Percentiles rank a stretch among this genome's conserved stretches.
These are phyloP conservation scores for Blastocystis sp. DNA, from an alignment of 352 stramenopile genomes.

Conservation along the genomic window DNA sequence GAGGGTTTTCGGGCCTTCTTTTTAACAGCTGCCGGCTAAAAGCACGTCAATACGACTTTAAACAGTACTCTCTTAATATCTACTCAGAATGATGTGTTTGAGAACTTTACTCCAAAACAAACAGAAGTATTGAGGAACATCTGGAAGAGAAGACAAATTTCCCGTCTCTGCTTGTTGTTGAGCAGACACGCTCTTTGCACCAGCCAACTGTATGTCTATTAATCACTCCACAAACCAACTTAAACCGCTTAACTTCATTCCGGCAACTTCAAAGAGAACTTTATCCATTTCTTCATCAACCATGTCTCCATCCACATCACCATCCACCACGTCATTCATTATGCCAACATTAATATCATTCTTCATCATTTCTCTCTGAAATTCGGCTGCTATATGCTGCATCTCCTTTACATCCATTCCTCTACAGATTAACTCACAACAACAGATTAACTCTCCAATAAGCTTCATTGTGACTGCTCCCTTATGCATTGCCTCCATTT, in stretches of 20 bases:
- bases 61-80: conserved; percentile 17
- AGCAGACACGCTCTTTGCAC: not conserved
- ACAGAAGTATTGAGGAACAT: not conserved
- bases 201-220: not conserved
- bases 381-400: not conserved
- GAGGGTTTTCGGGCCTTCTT: conserved; percentile 7
- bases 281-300: conserved; percentile 67
- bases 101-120: not conserved
- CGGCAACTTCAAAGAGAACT: conserved; percentile 43
- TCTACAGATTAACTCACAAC: not conserved
- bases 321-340: not conserved
- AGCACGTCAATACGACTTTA: conserved; percentile 23
- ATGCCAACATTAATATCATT: not conserved
- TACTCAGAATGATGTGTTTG: conserved; percentile 14
- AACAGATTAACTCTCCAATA: not conserved
- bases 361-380: conserved; percentile 41
- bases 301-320: not conserved
- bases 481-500: conserved; percentile 19
- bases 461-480: not conserved
- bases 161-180: not conserved
- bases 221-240: not conserved
- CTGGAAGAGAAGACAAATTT: not conserved
- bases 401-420: conserved; percentile 24
- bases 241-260: not conserved
- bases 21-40: not conserved